Evolutionary conservation across 805 yeast species (phyloP), one percentile per base, ranked within the genome.

Genomic region (Candida rishiriensis): DNA sequence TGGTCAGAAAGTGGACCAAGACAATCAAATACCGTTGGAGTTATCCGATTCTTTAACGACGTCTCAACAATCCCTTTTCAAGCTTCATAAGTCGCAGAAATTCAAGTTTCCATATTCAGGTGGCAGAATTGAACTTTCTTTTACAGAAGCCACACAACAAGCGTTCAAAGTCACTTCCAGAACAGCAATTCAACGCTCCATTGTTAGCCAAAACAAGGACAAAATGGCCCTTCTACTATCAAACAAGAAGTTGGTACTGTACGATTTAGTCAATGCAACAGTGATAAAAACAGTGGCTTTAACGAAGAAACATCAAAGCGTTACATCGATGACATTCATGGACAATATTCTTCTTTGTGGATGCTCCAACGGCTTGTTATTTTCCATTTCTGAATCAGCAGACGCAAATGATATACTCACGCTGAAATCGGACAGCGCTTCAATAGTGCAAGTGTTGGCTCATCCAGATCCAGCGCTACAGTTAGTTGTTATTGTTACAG

Each of bases 31-130:
- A 7, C 26, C 26, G 7, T 7, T 21, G 26, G 26, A 21, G 26
- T 5, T 21, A 21, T 21, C 26, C 26, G 26, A 21, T 4, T 4
- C 26, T 21, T 21, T 21, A 21, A 21, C 4, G 7, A 46, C 48
- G 13, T 55, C 61, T 0, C 55, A 55, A 31, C 33, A 42, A 9
- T 41, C 36, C 10, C 42, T 60, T 17, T 58, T 52, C 37, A 39
- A 43, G 16, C 32, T 39, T 7, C 65, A 60, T 42, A 54, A 51
- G 32, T 34, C 51, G 4, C 44, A 49, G 10, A 60, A 54, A 34
- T 21, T 26, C 35, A 53, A 55, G 33, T 46, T 49, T 29, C 46
- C 49, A 36, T 44, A 41, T 35, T 38, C 30, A 13, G 18, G 47
- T 15, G 42, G 34, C 7, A 13, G 15, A 16, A 9, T 32, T 8